Evolutionary conservation across 2,329 filamentous ascomycete genomes (phyloP).

Genomic region (Lasiodiplodia hormozganensis): DNA sequence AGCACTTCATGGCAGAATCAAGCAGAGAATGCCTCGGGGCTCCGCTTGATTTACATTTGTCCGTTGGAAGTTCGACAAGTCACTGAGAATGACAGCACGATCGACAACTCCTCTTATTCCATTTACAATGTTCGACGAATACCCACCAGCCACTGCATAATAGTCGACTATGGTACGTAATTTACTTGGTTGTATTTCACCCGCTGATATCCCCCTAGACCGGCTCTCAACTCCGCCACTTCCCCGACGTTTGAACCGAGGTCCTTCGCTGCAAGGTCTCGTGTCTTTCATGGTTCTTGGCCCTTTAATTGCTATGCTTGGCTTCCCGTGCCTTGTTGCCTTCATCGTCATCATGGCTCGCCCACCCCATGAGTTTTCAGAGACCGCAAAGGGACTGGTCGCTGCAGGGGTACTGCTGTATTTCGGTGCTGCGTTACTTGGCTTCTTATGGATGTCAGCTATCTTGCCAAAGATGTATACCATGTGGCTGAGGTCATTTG

Average conservation of each 20-base stretch:
- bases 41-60: constrained; percentile 1
- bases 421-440: not conserved
- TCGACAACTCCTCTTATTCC: not conserved
- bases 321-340: not conserved
- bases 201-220: not conserved
- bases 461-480: not conserved
- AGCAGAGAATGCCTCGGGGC: not conserved
- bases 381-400: not conserved
- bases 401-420: not conserved
- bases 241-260: constrained; percentile 1
- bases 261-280: not conserved
- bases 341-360: not conserved
- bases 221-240: not conserved
- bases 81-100: not conserved
- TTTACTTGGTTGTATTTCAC: not conserved
- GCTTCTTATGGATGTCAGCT: not conserved
- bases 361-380: constrained; percentile 3
- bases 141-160: not conserved
- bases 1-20: not conserved
- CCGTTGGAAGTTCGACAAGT: not conserved
- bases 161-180: not conserved
- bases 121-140: not conserved
- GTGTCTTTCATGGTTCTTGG: constrained; percentile 1
- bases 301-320: not conserved
- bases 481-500: constrained; percentile 2